Base-by-base conservation (phyloP, 257 asterid genomes). In the Ajuga chamaepitys region DNA sequence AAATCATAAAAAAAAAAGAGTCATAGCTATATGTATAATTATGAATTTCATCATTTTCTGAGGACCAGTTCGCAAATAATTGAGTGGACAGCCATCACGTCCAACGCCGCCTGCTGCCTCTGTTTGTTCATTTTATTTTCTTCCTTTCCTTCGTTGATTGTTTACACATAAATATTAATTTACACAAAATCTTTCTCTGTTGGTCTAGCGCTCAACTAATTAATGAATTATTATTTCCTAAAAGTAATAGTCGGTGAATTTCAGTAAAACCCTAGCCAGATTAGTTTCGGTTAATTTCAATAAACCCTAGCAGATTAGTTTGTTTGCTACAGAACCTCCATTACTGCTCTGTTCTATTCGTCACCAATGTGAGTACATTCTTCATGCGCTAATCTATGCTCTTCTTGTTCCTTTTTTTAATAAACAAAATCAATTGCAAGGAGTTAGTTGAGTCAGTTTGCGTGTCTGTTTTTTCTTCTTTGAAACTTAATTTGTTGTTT, bases 331-430 rank as follows among this genome's bases (percentile, higher is more conserved):
- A 11, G 42, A 45, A 28, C 51, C 50, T 44, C 30, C 58, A 57
- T 37, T 1, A 6, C 54, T 65, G 34, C 46, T 26, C 20, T 37
- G 38, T 16, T 66, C 57, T 8, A 20, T 58, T 57, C 51, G 10
- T 11, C 51, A 45, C 6, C 73, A 57, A 67, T 68, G 73, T 68
- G 59, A 68, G 73, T 68, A 30, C 56, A 28, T 38, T 67, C 65
- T 55, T 46, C 58, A 17, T 45, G 8, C 37, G 13, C 59, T 57
- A 32, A 13, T 54, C 12, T 54, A 8, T 26, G 21, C 21, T 48
- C 10, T n/a, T 17, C n/a, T 26, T 26, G 26, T 44, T 62, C n/a
- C 4, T 25, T 1, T 20, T 16, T 25, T 30, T n/a, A n/a, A n/a
- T 9, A 7, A 2, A 11, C 16, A 24, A n/a, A 9, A 28, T 64